A percentile compares a stretch with the other conserved stretches of the same genome.
Evolutionary conservation across 2,329 filamentous ascomycete genomes (phyloP).

Genomic region (Cladophialophora exuberans): DNA sequence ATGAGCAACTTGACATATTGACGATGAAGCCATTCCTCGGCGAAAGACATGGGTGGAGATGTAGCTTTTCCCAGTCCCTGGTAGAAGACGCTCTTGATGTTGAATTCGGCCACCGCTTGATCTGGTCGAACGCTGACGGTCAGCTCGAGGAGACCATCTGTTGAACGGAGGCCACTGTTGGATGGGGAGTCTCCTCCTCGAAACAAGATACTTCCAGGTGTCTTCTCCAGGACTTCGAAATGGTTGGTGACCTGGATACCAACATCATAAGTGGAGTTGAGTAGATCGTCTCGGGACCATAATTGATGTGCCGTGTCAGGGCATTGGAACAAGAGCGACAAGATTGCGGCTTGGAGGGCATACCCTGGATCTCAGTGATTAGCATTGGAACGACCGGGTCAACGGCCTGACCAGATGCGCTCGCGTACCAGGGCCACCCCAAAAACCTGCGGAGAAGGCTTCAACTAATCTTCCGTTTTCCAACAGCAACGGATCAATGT

Average conservation of each 20-base stretch:
- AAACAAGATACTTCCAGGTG: conserved; percentile 61
- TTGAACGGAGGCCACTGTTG: conserved; percentile 57
- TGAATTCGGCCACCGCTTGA: conserved; percentile 64
- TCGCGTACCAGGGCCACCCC: neutral
- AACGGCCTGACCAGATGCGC: too few relatives aligned
- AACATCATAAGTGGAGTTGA: conserved; percentile 60
- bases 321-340: conserved; percentile 25
- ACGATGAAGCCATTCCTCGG: neutral
- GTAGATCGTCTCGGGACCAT: conserved; percentile 62
- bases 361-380: conserved; percentile 49
- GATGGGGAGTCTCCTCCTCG: conserved; percentile 69
- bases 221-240: conserved; percentile 71
- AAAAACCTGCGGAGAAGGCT: neutral
- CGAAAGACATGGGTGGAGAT: neutral
- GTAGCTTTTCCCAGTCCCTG: conserved; percentile 22
- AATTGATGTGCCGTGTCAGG: conserved; percentile 54
- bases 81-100: conserved; percentile 68
- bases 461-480: neutral
- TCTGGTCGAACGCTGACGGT: conserved; percentile 63
- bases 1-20: conserved; percentile 2
- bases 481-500: neutral
- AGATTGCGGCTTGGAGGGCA: conserved; percentile 33
- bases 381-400: too few relatives aligned
- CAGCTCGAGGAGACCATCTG: conserved; percentile 70
- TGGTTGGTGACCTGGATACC: conserved; percentile 71